Evolutionary conservation across 805 yeast species (phyloP).

Genomic region (Candida boleticola): DNA sequence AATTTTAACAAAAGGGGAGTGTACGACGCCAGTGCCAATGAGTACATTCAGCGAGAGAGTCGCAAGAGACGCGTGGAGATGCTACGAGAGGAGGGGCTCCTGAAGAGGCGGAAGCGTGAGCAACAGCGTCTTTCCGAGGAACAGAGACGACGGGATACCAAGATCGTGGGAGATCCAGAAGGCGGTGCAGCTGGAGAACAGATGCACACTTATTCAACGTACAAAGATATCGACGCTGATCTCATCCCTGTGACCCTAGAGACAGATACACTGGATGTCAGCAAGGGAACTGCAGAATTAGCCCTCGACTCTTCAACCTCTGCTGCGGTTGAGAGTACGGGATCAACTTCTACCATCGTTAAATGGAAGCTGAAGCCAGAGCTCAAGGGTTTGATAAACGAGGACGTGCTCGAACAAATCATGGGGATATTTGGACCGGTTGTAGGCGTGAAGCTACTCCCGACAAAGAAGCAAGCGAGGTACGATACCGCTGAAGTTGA

Average conservation of each 20-base stretch:
- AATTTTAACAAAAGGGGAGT: constrained; percentile 7
- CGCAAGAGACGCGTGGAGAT: constrained; percentile 12
- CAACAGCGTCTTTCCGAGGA: constrained; percentile 10
- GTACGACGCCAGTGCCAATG: constrained; percentile 5
- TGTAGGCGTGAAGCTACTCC: constrained; percentile 6
- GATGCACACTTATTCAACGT: background rate
- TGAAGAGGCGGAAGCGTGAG: constrained; percentile 24
- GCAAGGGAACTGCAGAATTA: background rate
- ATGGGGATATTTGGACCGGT: constrained; percentile 49
- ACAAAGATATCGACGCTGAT: background rate
- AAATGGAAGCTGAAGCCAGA: constrained; percentile 47
- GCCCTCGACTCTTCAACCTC: background rate
- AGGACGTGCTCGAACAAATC: constrained; percentile 31
- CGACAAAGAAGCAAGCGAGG: constrained; percentile 12
- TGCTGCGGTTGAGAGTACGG: background rate
- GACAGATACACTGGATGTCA: too few relatives aligned
- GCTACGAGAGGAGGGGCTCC: constrained; percentile 27
- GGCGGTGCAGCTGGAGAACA: too few relatives aligned
- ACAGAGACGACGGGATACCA: background rate
- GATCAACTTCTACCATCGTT: constrained; percentile 15
- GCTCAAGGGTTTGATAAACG: constrained; percentile 26
- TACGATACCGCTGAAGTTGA: constrained; percentile 40
- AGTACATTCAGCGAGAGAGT: background rate
- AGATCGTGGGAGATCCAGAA: too few relatives aligned
- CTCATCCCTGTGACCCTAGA: background rate